These are phyloP conservation scores for Colletotrichum paranaense DNA, from an alignment of 2,329 filamentous ascomycete genomes.

Conservation along the genomic window DNA sequence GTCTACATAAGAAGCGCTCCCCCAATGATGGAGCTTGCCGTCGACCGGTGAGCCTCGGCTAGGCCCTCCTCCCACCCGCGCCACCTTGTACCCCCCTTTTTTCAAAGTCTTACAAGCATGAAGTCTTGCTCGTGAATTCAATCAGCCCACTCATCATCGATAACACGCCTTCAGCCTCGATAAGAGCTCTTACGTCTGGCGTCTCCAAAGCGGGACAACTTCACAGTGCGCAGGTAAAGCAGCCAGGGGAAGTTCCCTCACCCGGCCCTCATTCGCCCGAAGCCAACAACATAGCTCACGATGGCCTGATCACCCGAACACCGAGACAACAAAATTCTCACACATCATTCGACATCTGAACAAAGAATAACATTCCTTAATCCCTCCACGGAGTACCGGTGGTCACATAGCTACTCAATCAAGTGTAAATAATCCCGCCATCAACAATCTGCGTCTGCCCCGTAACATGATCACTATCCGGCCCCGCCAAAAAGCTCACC, in stretches of 20 bases:
- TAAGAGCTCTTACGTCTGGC: neutral
- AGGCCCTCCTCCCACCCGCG: too few relatives aligned
- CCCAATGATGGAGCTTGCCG: too few relatives aligned
- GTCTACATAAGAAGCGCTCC: too few relatives aligned
- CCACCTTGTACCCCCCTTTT: too few relatives aligned
- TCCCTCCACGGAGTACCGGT: too few relatives aligned
- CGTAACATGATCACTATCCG: constrained; percentile 72
- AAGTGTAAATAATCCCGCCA: constrained; percentile 52
- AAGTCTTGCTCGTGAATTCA: too few relatives aligned
- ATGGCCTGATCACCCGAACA: neutral
- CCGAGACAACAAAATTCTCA: neutral
- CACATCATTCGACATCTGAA: neutral
- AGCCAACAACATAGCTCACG: neutral
- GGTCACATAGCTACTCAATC: neutral
- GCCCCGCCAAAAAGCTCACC: constrained; percentile 70
- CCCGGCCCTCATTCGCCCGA: neutral
- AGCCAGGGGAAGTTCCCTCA: neutral
- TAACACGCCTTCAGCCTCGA: neutral
- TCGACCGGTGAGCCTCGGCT: too few relatives aligned
- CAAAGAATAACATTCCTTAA: neutral
- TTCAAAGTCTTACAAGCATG: too few relatives aligned
- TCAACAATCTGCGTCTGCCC: constrained; percentile 74
- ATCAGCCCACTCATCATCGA: too few relatives aligned
- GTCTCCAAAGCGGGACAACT: neutral
- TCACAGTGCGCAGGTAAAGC: too few relatives aligned